Evolutionary conservation across 257 asterid genomes (phyloP), one percentile per base, ranked within the genome.

Genomic region (Solanum commersonii): DNA sequence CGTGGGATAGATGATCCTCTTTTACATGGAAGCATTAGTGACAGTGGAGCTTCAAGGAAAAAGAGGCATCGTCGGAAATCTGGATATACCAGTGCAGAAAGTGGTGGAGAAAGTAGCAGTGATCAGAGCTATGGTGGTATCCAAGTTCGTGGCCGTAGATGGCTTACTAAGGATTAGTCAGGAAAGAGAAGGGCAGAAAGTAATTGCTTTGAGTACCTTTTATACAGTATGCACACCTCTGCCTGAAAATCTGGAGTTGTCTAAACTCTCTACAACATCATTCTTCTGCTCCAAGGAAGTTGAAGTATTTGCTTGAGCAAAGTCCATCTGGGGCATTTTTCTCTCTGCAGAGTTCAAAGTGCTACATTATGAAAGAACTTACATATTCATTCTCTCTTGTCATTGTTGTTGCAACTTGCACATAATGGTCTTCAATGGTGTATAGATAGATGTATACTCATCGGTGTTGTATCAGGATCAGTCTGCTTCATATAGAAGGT

Each of bases 1-100:
- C 91, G 94, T 63, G 99, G 99, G 71, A 97, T 97, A 82, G 99
- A 97, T 22, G 99, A 97, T 46, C 99, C 99, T 35, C 98, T 96
- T 90, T 91, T 97, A 79, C 95, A 93, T 44, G 98, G 98, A 86
- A 97, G 99, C 89, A 40, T 90, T 79, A 95, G 99, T 76, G 99
- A 97, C 91, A 93, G 93, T 65, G 93, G 89, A 81, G 88, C 87
- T 86, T 91, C 93, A 1, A 94, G 95, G 89, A 96, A 95, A 87
- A 97, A 95, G 92, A 96, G 91, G 87, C 95, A 94, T 77, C 94
- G 94, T 13, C 90, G 91, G 56, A 96, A 90, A 88, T 93, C 96
- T 4, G 99, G 98, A 34, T 95, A 96, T 65, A 94, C 96, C 27
- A 97, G 99, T 85, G 99, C 95, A 8, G 98, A 96, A 88, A 96